A percentile compares a stretch with the other conserved stretches of the same genome.
These are phyloP conservation scores for Neonectria faginata DNA, from an alignment of 2,329 filamentous ascomycete species.

Conservation along the genomic window DNA sequence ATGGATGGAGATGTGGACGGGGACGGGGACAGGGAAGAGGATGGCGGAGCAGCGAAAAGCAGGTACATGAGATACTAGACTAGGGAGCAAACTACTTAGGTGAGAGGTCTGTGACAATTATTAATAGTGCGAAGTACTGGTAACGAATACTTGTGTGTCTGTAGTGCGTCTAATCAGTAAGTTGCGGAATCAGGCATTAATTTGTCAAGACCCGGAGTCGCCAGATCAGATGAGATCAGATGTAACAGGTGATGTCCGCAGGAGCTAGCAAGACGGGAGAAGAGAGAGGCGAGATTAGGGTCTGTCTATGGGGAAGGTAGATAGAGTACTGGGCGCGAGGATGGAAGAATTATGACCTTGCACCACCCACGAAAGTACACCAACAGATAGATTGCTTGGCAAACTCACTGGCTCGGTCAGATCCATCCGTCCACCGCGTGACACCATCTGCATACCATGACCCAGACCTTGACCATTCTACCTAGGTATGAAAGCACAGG, in stretches of 20 bases:
- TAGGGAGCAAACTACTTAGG: background rate
- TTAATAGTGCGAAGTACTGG: too few species aligned
- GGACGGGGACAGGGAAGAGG: constrained; percentile 18
- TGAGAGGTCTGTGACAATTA: background rate
- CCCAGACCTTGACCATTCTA: background rate
- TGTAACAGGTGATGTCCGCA: constrained; percentile 27
- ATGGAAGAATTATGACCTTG: constrained; percentile 12
- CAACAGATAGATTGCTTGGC: background rate
- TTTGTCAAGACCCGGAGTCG: constrained; percentile 7
- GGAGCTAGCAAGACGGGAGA: constrained; percentile 7
- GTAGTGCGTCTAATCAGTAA: background rate
- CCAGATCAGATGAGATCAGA: constrained; percentile 42
- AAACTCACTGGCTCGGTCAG: constrained; percentile 22
- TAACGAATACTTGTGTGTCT: background rate
- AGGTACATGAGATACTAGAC: constrained; percentile 13
- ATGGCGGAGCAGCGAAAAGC: constrained; percentile 23
- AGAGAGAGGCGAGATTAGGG: constrained; percentile 2
- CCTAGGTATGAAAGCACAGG: constrained; percentile 15
- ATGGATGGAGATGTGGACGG: constrained; percentile 22
- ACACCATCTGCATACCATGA: constrained; percentile 9
- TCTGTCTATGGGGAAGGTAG: constrained; percentile 7
- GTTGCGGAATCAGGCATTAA: constrained; percentile 5
- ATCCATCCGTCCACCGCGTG: constrained; percentile 24
- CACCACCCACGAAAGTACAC: background rate
- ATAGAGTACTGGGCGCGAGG: constrained; percentile 4